Evolutionary conservation across 139 green algal genomes (phyloP), one percentile per base, ranked within the genome.

Genomic region (Penium margaritaceum): DNA sequence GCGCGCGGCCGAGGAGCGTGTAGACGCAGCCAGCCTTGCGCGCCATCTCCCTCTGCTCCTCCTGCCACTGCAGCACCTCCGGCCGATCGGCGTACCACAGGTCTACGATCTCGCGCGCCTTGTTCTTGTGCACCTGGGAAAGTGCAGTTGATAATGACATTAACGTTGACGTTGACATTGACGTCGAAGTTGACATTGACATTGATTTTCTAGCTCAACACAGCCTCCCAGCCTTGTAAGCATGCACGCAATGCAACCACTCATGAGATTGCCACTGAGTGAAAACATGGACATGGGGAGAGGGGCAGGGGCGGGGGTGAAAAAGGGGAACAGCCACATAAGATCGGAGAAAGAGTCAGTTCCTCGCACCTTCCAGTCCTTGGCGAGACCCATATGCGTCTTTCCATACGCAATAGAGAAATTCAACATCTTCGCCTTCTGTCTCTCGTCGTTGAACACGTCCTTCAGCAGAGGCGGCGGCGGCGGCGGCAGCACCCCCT

Each of bases 391-490:
- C 77, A 95, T 88, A n/a, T 89, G 89, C 0, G 94, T 98, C 85
- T 98, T 98, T 74, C 94, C 94, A 69, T 98, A 98, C 5, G 94
- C 94, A 63, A 98, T 96, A 58, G 84, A 92, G 81, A 98, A 98
- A 87, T 98, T 98, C 39, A 98, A 87, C 37, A 87, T 85, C 87
- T 97, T 97, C 43, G 92, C 93, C 75, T 92, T 93, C n/a, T 84
- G 67, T 1, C 87, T 69, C 79, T 91, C 87, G 7, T 37, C 65
- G 3, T 65, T 75, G 46, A 84, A 90, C 84, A 91, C 86, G 74
- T 98, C 70, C 60, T 78, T 78, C 3, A 78, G 21, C 35, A 78
- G 29, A 27, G 70, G 70, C 58, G 30, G 37, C 5, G 33, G 64
- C 12, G 70, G 61, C 35, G 35, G 36, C 44, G 41, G 35, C 34